Evolutionary conservation across 1,139 yeast genomes (phyloP), one percentile per base, ranked within the genome.

Genomic region (Insectozyma bohioensis): DNA sequence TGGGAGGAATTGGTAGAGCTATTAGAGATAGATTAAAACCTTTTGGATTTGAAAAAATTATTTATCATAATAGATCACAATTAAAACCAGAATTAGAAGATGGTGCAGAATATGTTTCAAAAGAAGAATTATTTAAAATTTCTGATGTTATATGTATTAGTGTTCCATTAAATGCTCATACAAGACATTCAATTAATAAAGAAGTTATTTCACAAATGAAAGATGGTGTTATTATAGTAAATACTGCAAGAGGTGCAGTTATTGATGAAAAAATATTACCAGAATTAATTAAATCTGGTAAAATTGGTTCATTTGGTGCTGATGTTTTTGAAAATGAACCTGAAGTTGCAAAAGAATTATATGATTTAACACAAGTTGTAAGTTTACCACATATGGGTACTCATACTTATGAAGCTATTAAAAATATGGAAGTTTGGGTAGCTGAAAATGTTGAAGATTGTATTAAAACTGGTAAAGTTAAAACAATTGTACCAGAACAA

Each of bases 251-350:
- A 49, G 90, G 90, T 20, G 82, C 84, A 10, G 78, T 85, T 19
- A 77, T 85, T 43, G 82, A 84, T 49, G 92, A 85, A 49, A 49
- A 56, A 8, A 82, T 80, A 6, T 58, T 88, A 38, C 72, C 80
- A 7, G 68, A 67, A 13, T 78, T 79, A 9, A 67, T 88, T 48
- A 75, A 81, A 47, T 56, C 67, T 2, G 94, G 95, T 13, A 80
- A 85, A 48, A 74, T 88, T 26, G 78, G 82, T 26, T 62, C 82
- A 9, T 85, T 80, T 43, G 95, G 92, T 11, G 58, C 88, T 25
- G 97, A 88, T 54, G 97, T 88, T 20, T 84, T 78, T 58, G 95
- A 86, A 53, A 62, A 71, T 45, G 97, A 90, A 61, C 97, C 97
- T 6, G 48, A 75, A 42, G 80, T 78, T 12, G 70, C 81, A 22